Evolutionary conservation across 2,329 filamentous ascomycete genomes (phyloP).

Genomic region (Mollisiaceae sp.): DNA sequence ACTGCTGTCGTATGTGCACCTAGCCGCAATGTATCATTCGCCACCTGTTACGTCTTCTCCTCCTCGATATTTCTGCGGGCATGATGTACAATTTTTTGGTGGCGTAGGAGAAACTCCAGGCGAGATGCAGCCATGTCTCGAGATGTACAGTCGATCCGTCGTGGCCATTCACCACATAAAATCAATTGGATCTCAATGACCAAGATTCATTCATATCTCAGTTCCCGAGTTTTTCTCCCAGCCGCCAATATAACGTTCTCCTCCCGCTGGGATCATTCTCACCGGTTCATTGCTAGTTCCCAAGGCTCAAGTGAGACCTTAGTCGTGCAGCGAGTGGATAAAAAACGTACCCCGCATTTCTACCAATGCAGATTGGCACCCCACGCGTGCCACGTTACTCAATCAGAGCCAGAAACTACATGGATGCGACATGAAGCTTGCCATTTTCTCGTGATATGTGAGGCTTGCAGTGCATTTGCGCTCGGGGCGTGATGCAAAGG

Average conservation of each 20-base stretch:
- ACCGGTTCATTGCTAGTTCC: slow-evolving; percentile 11
- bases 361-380: slow-evolving; percentile 24
- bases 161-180: background rate
- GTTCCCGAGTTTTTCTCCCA: background rate
- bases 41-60: background rate
- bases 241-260: background rate
- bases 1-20: slow-evolving; percentile 3
- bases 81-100: slow-evolving; percentile 2
- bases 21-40: background rate
- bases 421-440: slow-evolving; percentile 5
- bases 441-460: background rate
- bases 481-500: slow-evolving; percentile 7
- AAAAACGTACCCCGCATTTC: slow-evolving; percentile 30
- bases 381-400: slow-evolving; percentile 33
- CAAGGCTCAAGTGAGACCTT: background rate
- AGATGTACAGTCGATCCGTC: background rate
- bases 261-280: background rate
- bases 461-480: background rate
- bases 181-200: background rate
- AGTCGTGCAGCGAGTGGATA: slow-evolving; percentile 14
- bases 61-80: background rate
- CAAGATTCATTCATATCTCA: background rate
- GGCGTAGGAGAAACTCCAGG: background rate
- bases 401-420: slow-evolving; percentile 9
- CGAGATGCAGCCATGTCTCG: background rate